Evolutionary conservation across 2,329 filamentous ascomycete species (phyloP), one percentile per base, ranked within the genome.

Genomic region (Colletotrichum sp.): DNA sequence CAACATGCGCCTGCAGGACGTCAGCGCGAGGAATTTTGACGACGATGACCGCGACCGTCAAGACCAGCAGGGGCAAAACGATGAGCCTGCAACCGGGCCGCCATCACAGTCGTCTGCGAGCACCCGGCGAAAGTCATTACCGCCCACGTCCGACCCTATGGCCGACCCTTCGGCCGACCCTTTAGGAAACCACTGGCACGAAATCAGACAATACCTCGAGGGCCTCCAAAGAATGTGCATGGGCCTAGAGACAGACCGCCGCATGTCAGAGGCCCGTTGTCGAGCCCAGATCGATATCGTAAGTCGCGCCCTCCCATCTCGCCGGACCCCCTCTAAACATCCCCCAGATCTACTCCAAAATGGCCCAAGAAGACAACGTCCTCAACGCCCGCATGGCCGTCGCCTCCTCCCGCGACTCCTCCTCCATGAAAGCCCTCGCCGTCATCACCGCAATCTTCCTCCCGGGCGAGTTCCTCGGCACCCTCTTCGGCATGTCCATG

Each of bases 381-480:
- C 81, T 87, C 64, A 84, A 84, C 66, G 83, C 83, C 6, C 79
- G 83, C 18, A 84, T 84, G 83, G 83, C 83, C 4, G 83, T 84
- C 3, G 79, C 83, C 4, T 84, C 83, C 3, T 81, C 82, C 2
- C 81, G 83, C 18, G 86, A 87, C 78, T 86, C 83, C 24, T 86
- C 85, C 0, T 87, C 85, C 1, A 87, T 87, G 85, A 87, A 87
- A 57, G 85, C 85, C 2, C 78, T 87, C 1, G 86, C 86, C 2
- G 84, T 87, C 33, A 87, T 87, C 68, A 87, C 86, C 1, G 86
- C 86, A 16, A 80, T 87, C n/a, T 87, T 87, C 76, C 81, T 87
- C 6, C 86, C 85, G 0, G 86, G 85, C 59, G 85, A 87, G 70
- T 87, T 86, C 75, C 84, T 87, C 43, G 83, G 83, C 31, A 85